A percentile compares a stretch with the other conserved stretches of the same genome.
These are phyloP conservation scores for Hapsidospora chrysogenum DNA, from an alignment of 495 filamentous ascomycete species.

Conservation along the genomic window DNA sequence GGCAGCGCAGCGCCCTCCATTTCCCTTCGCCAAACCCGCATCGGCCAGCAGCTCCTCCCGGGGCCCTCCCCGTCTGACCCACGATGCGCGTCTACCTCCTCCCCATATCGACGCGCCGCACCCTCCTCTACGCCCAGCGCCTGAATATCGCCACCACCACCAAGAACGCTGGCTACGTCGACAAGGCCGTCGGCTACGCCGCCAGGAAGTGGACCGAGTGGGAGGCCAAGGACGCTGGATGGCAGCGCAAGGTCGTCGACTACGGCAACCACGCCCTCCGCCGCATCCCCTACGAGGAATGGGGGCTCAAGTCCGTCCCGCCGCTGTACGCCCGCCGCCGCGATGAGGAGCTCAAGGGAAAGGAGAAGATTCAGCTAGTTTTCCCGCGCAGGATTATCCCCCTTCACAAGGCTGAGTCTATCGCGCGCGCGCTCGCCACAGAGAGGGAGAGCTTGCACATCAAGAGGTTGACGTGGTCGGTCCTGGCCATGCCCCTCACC, in stretches of 20 bases:
- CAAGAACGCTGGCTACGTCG: constrained; percentile 35
- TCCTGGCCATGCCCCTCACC: constrained; percentile 70
- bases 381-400: constrained; percentile 59
- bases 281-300: constrained; percentile 91
- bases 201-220: constrained; percentile 64
- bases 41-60: background rate
- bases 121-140: constrained; percentile 85
- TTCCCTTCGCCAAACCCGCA: background rate
- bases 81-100: constrained; percentile 90
- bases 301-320: constrained; percentile 87
- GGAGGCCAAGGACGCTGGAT: constrained; percentile 70
- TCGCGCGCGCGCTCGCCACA: constrained; percentile 52
- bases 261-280: constrained; percentile 77
- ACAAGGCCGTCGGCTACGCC: constrained; percentile 49
- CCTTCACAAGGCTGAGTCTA: constrained; percentile 35
- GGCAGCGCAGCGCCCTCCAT: background rate
- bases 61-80: background rate
- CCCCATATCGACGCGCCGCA: constrained; percentile 77
- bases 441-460: constrained; percentile 66
- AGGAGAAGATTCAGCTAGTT: constrained; percentile 54
- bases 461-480: constrained; percentile 59
- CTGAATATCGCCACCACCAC: constrained; percentile 27
- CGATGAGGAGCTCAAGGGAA: constrained; percentile 43
- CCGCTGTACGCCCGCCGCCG: constrained; percentile 53
- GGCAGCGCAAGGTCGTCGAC: constrained; percentile 70